A percentile compares a stretch with the other conserved stretches of the same genome.
Conservation (phyloP, 768 basidiomycete species). For the Termitomyces eurrhizus region DNA sequence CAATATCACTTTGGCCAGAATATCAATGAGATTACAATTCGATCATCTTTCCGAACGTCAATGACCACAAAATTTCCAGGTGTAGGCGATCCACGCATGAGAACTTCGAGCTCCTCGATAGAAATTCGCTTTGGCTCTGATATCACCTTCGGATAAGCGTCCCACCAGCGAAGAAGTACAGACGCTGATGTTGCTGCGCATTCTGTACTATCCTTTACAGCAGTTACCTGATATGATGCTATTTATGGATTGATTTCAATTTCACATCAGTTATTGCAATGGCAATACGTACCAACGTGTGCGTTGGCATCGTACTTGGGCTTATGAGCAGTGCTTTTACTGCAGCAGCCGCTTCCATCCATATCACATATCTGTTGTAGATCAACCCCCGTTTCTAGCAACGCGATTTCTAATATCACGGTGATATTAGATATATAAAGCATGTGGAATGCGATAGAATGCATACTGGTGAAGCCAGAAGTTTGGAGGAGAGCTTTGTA, state of each 20-base stretch:
- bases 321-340: not conserved
- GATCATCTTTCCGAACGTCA: constrained; percentile 48
- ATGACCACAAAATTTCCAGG: constrained; percentile 34
- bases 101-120: constrained; percentile 33
- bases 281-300: constrained; percentile 34
- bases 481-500: constrained; percentile 33
- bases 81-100: constrained; percentile 22
- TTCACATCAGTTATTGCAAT: not conserved
- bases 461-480: constrained; percentile 40
- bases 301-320: constrained; percentile 37
- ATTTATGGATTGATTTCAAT: not conserved
- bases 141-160: constrained; percentile 42
- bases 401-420: constrained; percentile 30
- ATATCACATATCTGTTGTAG: constrained; percentile 31
- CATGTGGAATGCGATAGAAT: not conserved
- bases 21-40: constrained; percentile 27
- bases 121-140: constrained; percentile 29
- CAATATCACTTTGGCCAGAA: not conserved
- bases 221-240: constrained; percentile 48
- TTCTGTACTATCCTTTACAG: constrained; percentile 28
- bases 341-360: not conserved
- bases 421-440: not conserved
- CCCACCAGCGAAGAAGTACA: constrained; percentile 47
- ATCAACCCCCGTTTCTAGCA: constrained; percentile 39
- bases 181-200: constrained; percentile 5